Conservation (phyloP, 2,329 filamentous ascomycete species). For the Cladophialophora exuberans region DNA sequence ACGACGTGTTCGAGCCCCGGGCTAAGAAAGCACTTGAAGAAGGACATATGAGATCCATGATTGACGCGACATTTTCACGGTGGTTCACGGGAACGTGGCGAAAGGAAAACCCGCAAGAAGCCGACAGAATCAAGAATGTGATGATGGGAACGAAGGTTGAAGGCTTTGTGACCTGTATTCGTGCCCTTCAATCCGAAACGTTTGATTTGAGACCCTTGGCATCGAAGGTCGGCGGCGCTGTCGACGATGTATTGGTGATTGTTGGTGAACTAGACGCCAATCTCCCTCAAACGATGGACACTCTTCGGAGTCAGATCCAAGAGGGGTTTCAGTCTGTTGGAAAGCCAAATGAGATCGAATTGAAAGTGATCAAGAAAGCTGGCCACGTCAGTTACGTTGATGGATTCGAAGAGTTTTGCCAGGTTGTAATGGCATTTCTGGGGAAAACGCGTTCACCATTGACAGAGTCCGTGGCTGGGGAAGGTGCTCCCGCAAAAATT, state of each 20-base stretch:
- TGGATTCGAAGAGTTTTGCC: slow-evolving; percentile 1
- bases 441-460: too few species aligned
- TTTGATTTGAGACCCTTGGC: slow-evolving; percentile 1
- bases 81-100: slow-evolving; percentile 49
- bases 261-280: slow-evolving; percentile 8
- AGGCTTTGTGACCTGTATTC: slow-evolving; percentile 6
- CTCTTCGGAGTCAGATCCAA: background rate
- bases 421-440: background rate
- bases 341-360: background rate
- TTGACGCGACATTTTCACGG: slow-evolving; percentile 43
- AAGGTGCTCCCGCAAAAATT: too few species aligned
- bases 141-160: slow-evolving; percentile 1
- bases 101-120: background rate
- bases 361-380: slow-evolving; percentile 1
- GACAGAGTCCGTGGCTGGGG: too few species aligned
- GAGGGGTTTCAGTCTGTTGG: background rate
- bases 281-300: background rate
- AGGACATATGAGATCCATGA: slow-evolving; percentile 31
- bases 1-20: slow-evolving; percentile 44
- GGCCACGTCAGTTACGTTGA: slow-evolving; percentile 7
- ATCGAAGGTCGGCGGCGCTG: background rate
- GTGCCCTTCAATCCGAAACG: background rate
- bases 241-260: background rate
- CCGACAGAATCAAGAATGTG: background rate
- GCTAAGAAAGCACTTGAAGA: slow-evolving; percentile 39